Percentiles rank a stretch among this genome's conserved stretches.
Evolutionary conservation across 1,284 basidiomycete species (phyloP).

Genomic region (Mycena citricolor): DNA sequence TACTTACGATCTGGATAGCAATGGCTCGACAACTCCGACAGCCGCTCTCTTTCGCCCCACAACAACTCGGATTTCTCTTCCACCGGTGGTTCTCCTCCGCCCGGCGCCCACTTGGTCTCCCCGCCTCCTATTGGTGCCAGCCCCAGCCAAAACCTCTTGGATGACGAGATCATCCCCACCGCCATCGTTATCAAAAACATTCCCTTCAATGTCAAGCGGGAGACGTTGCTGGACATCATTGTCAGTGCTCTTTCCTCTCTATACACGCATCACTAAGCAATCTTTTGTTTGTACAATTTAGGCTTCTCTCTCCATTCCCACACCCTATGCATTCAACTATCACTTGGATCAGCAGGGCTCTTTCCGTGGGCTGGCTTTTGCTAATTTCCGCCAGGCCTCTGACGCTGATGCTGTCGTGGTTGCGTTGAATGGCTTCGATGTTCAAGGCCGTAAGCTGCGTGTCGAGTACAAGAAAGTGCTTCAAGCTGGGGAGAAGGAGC

Average conservation of each 20-base stretch:
- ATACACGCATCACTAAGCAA: slow-evolving; percentile 3
- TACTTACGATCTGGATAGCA: slow-evolving; percentile 47
- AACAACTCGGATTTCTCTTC: slow-evolving; percentile 85
- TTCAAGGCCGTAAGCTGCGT: slow-evolving; percentile 96
- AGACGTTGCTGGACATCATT: slow-evolving; percentile 95
- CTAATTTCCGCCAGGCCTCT: slow-evolving; percentile 89
- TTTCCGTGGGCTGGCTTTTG: slow-evolving; percentile 97
- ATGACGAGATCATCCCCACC: slow-evolving; percentile 97
- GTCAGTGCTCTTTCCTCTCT: slow-evolving; percentile 51
- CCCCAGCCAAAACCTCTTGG: slow-evolving; percentile 46
- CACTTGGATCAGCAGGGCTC: slow-evolving; percentile 93
- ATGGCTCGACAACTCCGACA: slow-evolving; percentile 79
- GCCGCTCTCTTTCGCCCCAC: slow-evolving; percentile 78
- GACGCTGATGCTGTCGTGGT: slow-evolving; percentile 97
- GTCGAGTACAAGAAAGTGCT: slow-evolving; percentile 99
- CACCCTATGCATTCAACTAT: slow-evolving; percentile 99
- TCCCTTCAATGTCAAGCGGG: slow-evolving; percentile 96
- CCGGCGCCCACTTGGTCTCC: slow-evolving; percentile 56
- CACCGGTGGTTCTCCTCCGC: slow-evolving; percentile 71
- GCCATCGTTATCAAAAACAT: slow-evolving; percentile 99
- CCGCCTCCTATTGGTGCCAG: slow-evolving; percentile 48
- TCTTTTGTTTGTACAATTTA: slow-evolving; percentile 34
- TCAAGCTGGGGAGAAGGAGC: slow-evolving; percentile 98
- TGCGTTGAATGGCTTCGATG: slow-evolving; percentile 93
- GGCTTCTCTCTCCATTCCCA: slow-evolving; percentile 91